Conservation (phyloP, 768 basidiomycete species). For the Butyriboletus loyo region DNA sequence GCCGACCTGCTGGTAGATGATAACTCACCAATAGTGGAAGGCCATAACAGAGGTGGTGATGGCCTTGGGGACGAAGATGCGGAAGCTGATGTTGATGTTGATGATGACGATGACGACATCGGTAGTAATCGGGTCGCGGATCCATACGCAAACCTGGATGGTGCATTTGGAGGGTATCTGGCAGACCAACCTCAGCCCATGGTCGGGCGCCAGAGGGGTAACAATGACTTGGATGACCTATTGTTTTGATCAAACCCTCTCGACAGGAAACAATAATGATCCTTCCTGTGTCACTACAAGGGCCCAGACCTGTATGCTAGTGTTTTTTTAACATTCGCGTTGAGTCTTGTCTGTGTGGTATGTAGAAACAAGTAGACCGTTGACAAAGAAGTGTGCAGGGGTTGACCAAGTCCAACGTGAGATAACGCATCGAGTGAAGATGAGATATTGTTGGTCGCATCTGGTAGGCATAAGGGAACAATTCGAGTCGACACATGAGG, state of each 20-base stretch:
- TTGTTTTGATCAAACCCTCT: constrained; percentile 44
- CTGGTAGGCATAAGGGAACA: neutral
- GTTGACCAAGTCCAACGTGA: neutral
- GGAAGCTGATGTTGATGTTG: constrained; percentile 28
- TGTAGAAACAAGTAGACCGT: neutral
- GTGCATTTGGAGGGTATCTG: constrained; percentile 70
- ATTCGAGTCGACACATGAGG: neutral
- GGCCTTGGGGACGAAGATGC: constrained; percentile 25
- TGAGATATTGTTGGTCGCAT: neutral
- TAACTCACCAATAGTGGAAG: constrained; percentile 1
- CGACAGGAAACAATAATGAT: neutral
- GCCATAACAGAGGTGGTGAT: constrained; percentile 2
- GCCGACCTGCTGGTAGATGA: constrained; percentile 21
- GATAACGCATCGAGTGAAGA: neutral
- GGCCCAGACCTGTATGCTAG: neutral
- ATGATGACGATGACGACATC: constrained; percentile 43
- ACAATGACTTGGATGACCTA: constrained; percentile 62
- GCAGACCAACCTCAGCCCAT: constrained; percentile 73
- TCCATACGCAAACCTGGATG: constrained; percentile 81
- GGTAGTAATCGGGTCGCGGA: constrained; percentile 41
- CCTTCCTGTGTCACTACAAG: neutral
- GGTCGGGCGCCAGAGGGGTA: constrained; percentile 37
- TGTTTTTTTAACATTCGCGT: neutral
- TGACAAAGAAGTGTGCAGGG: neutral
- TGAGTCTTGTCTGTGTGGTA: constrained; percentile 7